Evolutionary conservation across 306 rosid species (phyloP).

Genomic region (Mucuna pruriens): DNA sequence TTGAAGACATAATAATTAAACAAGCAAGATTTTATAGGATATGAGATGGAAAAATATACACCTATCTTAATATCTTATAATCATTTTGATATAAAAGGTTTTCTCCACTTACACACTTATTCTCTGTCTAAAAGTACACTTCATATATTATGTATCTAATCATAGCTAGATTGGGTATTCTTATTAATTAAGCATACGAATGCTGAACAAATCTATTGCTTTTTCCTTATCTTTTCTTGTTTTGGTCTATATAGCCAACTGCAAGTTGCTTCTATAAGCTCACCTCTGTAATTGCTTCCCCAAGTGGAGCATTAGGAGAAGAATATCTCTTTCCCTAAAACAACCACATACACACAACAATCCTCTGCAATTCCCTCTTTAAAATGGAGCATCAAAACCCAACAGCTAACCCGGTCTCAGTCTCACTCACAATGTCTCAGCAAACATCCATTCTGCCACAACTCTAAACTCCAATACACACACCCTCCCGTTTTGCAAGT

Average conservation of each 20-base stretch:
- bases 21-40: background rate
- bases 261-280: constrained; percentile 17
- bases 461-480: constrained; percentile 9
- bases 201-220: constrained; percentile 10
- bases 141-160: background rate
- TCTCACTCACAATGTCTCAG: background rate
- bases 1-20: constrained; percentile 55
- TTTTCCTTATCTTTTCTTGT: constrained; percentile 1
- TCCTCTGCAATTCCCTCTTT: background rate
- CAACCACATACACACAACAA: constrained; percentile 21
- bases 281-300: background rate
- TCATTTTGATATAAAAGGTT: background rate
- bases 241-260: background rate
- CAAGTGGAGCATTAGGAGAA: background rate
- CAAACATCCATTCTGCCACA: background rate
- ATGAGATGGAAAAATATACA: background rate
- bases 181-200: background rate
- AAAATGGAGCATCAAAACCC: background rate
- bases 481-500: background rate
- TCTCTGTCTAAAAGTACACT: background rate
- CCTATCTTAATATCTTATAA: background rate
- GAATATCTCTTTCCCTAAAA: background rate
- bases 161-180: background rate
- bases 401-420: background rate
- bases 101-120: background rate